Base-by-base conservation (phyloP, 352 stramenopile genomes). In the Saprolegnia parasitica region DNA sequence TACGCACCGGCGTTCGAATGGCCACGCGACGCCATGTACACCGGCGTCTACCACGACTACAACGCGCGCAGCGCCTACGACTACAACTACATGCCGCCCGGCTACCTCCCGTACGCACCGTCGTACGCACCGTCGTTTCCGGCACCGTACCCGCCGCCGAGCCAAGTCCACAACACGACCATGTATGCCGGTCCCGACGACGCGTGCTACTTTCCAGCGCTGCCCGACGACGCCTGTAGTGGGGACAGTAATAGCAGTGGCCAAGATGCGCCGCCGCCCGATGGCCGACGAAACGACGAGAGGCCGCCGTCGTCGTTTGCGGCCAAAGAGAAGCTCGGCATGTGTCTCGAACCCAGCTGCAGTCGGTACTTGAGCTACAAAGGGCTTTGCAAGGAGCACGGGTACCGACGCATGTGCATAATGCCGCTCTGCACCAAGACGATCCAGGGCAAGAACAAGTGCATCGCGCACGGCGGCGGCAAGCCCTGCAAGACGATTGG, bases 381-480 rank as follows among this genome's bases (percentile, higher is more conserved):
- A 58, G 52, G 52, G 13, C 52, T 58, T 8, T 70, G 63, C 63
- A 61, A 61, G 21, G 11, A 60, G 46, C 63, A 70, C 40, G 63
- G 63, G 10, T 56, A 50, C 15, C n/a, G 11, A 10, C 63, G 63
- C 5, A 46, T 60, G 35, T 70, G 63, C 24, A 49, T 18, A 4
- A 39, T 70, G 5, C 40, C 46, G 54, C n/a, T 35, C 13, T 70
- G 63, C 24, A 61, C 42, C 63, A 70, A 70, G 21, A 37, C 39
- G 4, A 70, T 61, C 18, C 63, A 70, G n/a, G 63, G 63, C 21
- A 56, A 50, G 11, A 57, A 70, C 21, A 56, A 21, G 10, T 70
- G 63, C 63, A 70, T 70, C 29, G 46, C 49, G 21, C 63, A 70
- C 37, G 63, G 63, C 42, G 63, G 63, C 16, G 63, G 63, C 20